Base-by-base conservation (phyloP, 2,329 filamentous ascomycete species). In the Aspergillus ochraceoroseus region DNA sequence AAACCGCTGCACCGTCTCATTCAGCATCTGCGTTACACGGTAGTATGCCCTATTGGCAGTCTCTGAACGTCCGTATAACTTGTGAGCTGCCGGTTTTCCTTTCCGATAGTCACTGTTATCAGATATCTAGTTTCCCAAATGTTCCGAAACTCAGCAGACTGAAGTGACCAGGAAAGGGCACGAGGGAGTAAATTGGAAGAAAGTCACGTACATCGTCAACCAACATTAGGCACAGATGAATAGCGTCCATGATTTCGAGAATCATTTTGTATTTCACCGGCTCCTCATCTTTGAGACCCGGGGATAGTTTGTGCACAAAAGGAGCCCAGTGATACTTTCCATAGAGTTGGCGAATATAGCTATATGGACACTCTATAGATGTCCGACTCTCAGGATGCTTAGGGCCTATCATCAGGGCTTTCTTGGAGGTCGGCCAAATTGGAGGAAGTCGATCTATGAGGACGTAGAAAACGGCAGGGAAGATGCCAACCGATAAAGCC, bases 1-100 rank as follows among this genome's bases (percentile, higher is more conserved):
- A 15, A 45, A 53, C 2, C 38, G 17, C 2, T 40, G 32, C 1
- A 46, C 42, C 0, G 49, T 53, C 13, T 44, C 28, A 14, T 47
- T 48, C 1, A 55, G 29, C 3, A 55, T 38, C 14, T 53, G 47
- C 7, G 49, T 51, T 9, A 55, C 47, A 13, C 44, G 36, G n/a
- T 43, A 53, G 39, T 55, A 55, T 7, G 51, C 53, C 9, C 53
- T 46, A 19, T 54, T 54, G 8, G 51, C 48, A 3, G 53, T 55
- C 26, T 55, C 53, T 0, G 49, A 51, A 7, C 43, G 44, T 5
- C 53, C 53, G 17, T 51, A 54, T 11, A 55, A 46, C 14, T 23
- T 35, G 26, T 53, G 49, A 2, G 51, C 49, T 12, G 51, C 44
- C 8, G 43, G 46, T 3, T 46, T 46, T 6, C 50, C 51, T 42